Evolutionary conservation across 305 asterid genomes (phyloP), one percentile per base, ranked within the genome.

Genomic region (Solanum hybrid): DNA sequence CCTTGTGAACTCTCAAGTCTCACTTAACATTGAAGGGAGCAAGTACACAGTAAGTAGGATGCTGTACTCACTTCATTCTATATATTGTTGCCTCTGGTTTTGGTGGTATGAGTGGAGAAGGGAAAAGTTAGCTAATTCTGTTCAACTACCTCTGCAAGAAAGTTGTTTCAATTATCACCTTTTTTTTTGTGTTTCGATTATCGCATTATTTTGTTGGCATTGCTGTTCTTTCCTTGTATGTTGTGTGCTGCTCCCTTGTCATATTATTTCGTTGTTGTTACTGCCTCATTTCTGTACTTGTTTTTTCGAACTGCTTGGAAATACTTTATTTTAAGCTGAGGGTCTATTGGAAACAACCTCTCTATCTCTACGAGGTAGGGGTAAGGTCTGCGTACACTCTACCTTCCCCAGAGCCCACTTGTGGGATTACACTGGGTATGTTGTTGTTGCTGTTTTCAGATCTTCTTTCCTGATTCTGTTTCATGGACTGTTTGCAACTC

Each of bases 21-120:
- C 99, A 64, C 90, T 96, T 91, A 97, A 97, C 92, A 97, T 97
- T 88, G 99, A 97, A 93, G 99, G 99, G 92, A 96, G 98, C 98
- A 97, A 97, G 94, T 97, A 97, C 91, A 97, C 98, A 72, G 99
- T 97, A 94, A 93, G 98, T 93, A 78, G 73, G 26, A 46, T 8
- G 24, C 42, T 31, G 27, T 82, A 27, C 27, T 82, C 17, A 1
- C 72, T 82, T 82, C 71, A 81, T 81, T 81, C 87, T 42, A 46
- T 64, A 46, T 80, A 34, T 46, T 37, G 64, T 79, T 82, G 37
- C 36, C 16, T 26, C 17, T 17, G 36, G 5, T 82, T 56, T 27
- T 82, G 6, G 27, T 82, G 72, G 72, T 82, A 82, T 29, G 27
- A 29, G 51, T 27, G 22, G 16, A 27, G 20, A 42, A 42, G 24